phyloP scores from a whole-genome alignment of 148 eudicot genomes.

The Heliosperma pusillum region DNA sequence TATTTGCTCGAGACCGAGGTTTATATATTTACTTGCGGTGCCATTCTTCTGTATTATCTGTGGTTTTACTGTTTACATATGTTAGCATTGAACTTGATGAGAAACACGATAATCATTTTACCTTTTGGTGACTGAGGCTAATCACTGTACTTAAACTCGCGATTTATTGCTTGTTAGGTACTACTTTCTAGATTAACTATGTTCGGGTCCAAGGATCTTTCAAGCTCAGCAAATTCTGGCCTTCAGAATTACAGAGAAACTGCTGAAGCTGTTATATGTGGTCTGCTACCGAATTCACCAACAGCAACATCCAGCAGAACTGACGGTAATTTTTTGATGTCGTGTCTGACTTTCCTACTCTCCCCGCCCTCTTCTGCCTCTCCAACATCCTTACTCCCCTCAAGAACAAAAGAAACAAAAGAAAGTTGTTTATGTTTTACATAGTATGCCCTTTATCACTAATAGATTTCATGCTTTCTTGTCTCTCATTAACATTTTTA shows the following conservation, averaged over 20 bases:
- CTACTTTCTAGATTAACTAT: slow-evolving; percentile 73
- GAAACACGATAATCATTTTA: background rate
- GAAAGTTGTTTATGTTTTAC: background rate
- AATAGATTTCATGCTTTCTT: no score
- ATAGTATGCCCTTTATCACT: background rate
- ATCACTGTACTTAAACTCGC: slow-evolving; percentile 11
- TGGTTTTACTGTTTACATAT: background rate
- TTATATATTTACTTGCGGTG: background rate
- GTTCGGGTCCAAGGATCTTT: slow-evolving; percentile 53
- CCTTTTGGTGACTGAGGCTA: background rate
- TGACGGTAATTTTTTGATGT: slow-evolving; percentile 35
- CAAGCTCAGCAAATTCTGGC: slow-evolving; percentile 49
- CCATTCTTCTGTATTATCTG: background rate
- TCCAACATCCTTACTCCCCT: background rate
- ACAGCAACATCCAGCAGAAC: slow-evolving; percentile 81
- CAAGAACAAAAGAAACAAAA: background rate
- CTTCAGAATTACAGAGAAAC: slow-evolving; percentile 57
- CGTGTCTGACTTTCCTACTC: background rate
- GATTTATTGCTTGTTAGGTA: slow-evolving; percentile 44
- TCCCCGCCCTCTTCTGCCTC: background rate
- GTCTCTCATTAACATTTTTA: no score
- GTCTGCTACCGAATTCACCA: slow-evolving; percentile 80
- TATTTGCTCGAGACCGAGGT: background rate
- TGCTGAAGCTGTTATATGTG: slow-evolving; percentile 84
- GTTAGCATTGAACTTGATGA: background rate